Conservation (phyloP, 164 flowering plant species). For the Tetrastigma voinierianum region DNA sequence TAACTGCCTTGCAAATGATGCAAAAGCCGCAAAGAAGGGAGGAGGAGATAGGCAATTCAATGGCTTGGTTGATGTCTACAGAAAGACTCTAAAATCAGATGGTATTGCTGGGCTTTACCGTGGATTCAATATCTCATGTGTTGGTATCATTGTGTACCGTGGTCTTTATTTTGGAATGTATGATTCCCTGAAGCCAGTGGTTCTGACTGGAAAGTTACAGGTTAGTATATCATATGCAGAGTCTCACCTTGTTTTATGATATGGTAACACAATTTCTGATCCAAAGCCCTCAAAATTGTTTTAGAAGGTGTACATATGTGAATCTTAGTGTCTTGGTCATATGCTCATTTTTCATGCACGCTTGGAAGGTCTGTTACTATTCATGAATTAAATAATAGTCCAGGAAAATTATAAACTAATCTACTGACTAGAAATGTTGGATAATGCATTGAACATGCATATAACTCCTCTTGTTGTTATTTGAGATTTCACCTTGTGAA, state of each 20-base stretch:
- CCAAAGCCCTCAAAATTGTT: too few relatives aligned
- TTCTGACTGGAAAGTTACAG: slow-evolving; percentile 61
- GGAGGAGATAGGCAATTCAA: slow-evolving; percentile 85
- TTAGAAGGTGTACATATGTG: too few relatives aligned
- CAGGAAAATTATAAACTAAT: too few relatives aligned
- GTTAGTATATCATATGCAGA: slow-evolving; percentile 29
- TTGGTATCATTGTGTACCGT: slow-evolving; percentile 77
- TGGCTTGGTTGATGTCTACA: slow-evolving; percentile 81
- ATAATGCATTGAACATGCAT: too few relatives aligned
- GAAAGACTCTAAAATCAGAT: slow-evolving; percentile 65
- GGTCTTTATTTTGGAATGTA: slow-evolving; percentile 90
- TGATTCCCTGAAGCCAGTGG: slow-evolving; percentile 79
- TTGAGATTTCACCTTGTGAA: neutral
- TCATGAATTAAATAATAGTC: too few relatives aligned
- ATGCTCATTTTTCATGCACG: too few relatives aligned
- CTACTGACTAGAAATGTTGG: too few relatives aligned
- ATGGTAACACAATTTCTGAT: too few relatives aligned
- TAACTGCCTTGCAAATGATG: slow-evolving; percentile 86
- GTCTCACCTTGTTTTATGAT: neutral
- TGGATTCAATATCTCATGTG: slow-evolving; percentile 81
- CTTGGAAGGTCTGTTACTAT: too few relatives aligned
- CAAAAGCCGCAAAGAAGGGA: slow-evolving; percentile 84
- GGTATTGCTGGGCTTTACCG: slow-evolving; percentile 92
- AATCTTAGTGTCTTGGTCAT: too few relatives aligned
- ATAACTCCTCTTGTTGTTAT: neutral